A percentile compares a stretch with the other conserved stretches of the same genome.
phyloP scores from a whole-genome alignment of 805 yeast genomes.

The Kuraishia borneana region DNA sequence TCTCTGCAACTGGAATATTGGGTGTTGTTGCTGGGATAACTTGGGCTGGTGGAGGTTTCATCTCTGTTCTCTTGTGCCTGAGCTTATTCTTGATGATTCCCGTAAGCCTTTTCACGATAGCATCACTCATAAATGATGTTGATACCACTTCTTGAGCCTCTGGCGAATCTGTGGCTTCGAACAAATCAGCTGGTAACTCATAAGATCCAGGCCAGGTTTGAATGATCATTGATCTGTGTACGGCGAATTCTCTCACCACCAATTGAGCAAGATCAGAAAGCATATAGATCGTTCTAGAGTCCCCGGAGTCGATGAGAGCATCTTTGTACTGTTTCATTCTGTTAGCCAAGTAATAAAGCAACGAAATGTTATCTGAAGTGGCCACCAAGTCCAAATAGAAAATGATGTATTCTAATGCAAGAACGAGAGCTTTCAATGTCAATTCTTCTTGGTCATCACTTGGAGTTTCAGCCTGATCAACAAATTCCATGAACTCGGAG shows the following conservation, averaged over 20 bases:
- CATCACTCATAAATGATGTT: constrained; percentile 44
- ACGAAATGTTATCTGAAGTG: constrained; percentile 54
- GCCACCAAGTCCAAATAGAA: constrained; percentile 53
- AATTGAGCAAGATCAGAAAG: constrained; percentile 69
- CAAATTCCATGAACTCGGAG: constrained; percentile 41
- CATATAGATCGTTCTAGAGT: constrained; percentile 33
- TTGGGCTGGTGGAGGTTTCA: no score
- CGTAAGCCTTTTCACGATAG: constrained; percentile 24
- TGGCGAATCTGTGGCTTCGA: constrained; percentile 44
- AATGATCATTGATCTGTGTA: constrained; percentile 52
- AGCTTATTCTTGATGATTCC: constrained; percentile 16
- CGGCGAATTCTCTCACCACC: constrained; percentile 46
- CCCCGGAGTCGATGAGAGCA: constrained; percentile 26
- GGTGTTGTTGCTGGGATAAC: no score
- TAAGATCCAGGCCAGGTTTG: constrained; percentile 78
- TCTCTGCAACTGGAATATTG: no score
- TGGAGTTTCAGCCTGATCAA: constrained; percentile 13
- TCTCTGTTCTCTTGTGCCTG: background rate
- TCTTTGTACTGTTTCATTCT: constrained; percentile 74
- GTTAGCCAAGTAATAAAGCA: constrained; percentile 66
- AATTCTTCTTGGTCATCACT: constrained; percentile 6
- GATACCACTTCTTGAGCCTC: constrained; percentile 49
- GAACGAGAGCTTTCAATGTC: constrained; percentile 30
- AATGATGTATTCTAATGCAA: constrained; percentile 47
- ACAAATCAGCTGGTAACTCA: constrained; percentile 59